phyloP scores from a whole-genome alignment of 495 filamentous ascomycete species.

The Sordaria brevicollis region DNA sequence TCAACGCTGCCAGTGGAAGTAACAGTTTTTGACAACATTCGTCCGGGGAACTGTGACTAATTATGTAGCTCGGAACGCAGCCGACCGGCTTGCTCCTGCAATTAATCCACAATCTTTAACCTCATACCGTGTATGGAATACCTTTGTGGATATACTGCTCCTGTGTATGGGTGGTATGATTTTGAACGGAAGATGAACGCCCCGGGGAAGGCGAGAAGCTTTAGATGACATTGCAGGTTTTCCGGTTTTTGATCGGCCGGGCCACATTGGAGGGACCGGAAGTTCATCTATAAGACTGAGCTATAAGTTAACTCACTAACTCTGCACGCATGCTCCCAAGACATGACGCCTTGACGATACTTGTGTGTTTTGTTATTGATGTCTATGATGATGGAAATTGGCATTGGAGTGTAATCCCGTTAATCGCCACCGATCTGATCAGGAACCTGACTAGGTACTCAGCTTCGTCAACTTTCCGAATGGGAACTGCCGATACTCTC shows the following conservation, averaged over 20 bases:
- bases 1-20: not conserved
- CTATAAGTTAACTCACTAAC: too few relatives aligned
- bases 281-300: too few relatives aligned
- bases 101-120: not conserved
- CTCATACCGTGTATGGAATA: not conserved
- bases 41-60: not conserved
- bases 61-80: not conserved
- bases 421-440: too few relatives aligned
- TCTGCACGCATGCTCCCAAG: too few relatives aligned
- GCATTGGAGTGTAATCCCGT: too few relatives aligned
- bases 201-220: not conserved
- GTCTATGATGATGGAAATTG: too few relatives aligned
- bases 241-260: too few relatives aligned
- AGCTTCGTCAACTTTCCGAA: not conserved
- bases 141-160: not conserved
- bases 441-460: not conserved
- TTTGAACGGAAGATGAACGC: not conserved
- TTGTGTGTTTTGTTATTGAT: too few relatives aligned
- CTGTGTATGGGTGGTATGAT: not conserved
- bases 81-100: not conserved
- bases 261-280: too few relatives aligned
- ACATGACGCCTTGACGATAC: too few relatives aligned
- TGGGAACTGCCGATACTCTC: not conserved
- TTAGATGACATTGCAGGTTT: not conserved
- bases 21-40: not conserved